Base-by-base conservation (phyloP, 192 early-diverging fungal genomes). In the Coemansia sp. region DNA sequence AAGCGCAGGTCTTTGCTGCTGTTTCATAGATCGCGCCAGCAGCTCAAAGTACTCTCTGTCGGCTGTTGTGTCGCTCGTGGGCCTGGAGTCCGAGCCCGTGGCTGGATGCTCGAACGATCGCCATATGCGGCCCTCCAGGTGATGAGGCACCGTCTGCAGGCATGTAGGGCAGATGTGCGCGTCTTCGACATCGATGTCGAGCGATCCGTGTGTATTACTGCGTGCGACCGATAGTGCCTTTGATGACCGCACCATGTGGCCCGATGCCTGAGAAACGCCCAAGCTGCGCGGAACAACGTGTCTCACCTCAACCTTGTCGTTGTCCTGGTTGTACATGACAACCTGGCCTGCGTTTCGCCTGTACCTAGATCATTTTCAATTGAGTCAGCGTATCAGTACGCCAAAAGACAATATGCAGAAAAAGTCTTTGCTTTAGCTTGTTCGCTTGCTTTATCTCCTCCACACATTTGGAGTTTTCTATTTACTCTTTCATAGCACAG, bases 321-420 rank as follows among this genome's bases (percentile, higher is more conserved):
- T 82, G 28, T 85, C 82, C 13, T 82, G 79, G 65, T 90, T 89
- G 51, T 86, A 90, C 8, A 91, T 69, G 0, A 91, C 90, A 13
- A 86, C 67, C 22, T 90, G 84, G 19, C 76, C 76, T 4, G 71
- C 35, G 8, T 68, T 56, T 18, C 65, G 63, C 20, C 61, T 58
- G 48, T 78, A 71, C 14, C 68, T 75, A 75, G 3, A 18, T 42
- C 8, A 8, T 32, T 32, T 6, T 32, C 3, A 32, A 32, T 32
- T 8, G 30, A 32, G 8, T 8, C 8, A 6, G 30, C 8, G 8
- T 32, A 32, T 32, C 8, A 32, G 30, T 32, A 32, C 8, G 30
- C 30, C 3, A 32, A 6, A 8, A 32, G 8, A 32, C 4, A 32
- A 32, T 32, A 32, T 8, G 8, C 3, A 3, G 8, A 32, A 6